Base-by-base conservation (phyloP, 768 basidiomycete genomes). In the Auricularia sp. region DNA sequence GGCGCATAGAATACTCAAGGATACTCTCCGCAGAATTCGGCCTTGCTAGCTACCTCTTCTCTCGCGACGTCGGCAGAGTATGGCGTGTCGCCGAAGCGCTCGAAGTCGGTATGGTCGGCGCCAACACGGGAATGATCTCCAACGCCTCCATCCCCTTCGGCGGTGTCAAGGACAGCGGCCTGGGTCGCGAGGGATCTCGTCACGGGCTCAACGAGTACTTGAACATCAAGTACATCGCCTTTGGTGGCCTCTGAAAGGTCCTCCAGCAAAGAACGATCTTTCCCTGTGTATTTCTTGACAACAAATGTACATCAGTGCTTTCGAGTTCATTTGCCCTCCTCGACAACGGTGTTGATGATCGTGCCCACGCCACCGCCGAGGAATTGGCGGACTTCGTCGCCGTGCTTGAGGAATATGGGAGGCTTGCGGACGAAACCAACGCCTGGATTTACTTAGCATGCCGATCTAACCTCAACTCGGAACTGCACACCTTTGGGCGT, bases 71-170 rank as follows among this genome's bases (percentile, higher is more conserved):
- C 4, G 90, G 92, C 3, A 78, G 95, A 44, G 87, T 91, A 53
- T 98, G 92, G 91, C 83, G 96, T 51, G 94, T 99, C 18, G 93
- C 95, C 16, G 97, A 97, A 78, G 88, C 82, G 68, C 79, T 98
- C 35, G 93, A 99, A 75, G 93, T 95, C 5, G 96, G 95, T 3
- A 98, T 88, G 86, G 91, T 95, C 29, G 91, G 90, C 36, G 80
- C 83, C 60, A 94, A 94, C 74, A 91, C 91, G 1, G 89, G 89
- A 3, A 61, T 87, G 64, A 84, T 96, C 71, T 90, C 87, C 64
- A 85, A 88, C 73, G 88, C 87, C 34, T 79, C 79, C 14, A 87
- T 93, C 78, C 92, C 93, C 21, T 95, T 96, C 70, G 93, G 94
- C 29, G 93, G 93, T 7, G 77, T 95, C 60, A 93, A 94, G 76